These are phyloP conservation scores for Thalassiosira oceanica DNA, from an alignment of 352 stramenopile species.

Conservation along the genomic window DNA sequence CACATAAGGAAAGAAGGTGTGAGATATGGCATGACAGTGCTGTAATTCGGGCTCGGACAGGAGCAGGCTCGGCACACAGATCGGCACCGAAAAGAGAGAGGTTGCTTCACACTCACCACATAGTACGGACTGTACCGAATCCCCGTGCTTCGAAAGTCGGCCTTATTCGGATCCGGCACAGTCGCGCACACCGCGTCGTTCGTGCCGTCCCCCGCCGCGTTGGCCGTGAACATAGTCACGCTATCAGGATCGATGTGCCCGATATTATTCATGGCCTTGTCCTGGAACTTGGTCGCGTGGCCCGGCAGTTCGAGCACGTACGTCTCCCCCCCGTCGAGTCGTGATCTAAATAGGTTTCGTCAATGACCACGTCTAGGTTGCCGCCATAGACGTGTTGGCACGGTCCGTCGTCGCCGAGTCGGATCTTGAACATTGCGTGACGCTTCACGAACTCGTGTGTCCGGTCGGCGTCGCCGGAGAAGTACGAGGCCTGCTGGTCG, in stretches of 20 bases:
- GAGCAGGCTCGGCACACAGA: no score
- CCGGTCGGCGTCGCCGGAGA: constrained; percentile 8
- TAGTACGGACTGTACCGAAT: no score
- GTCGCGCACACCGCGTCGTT: constrained; percentile 19
- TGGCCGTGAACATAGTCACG: no score
- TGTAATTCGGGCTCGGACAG: no score
- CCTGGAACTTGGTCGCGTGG: constrained; percentile 3
- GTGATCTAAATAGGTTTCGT: constrained; percentile 1
- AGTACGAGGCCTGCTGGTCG: no score
- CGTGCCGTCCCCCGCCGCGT: no score
- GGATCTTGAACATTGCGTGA: constrained; percentile 30
- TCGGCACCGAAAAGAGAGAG: no score
- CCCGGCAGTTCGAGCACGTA: constrained; percentile 10
- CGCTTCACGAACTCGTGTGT: no score
- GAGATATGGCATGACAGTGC: no score
- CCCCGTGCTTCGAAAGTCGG: constrained; percentile 7
- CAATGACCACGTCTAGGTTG: constrained; percentile 30
- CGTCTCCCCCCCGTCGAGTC: background rate
- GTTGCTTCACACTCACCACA: no score
- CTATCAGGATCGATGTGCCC: background rate
- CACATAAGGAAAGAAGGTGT: no score
- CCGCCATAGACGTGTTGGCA: constrained; percentile 34
- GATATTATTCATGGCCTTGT: background rate
- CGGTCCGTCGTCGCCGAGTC: background rate
- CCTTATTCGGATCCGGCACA: constrained; percentile 25